phyloP scores from a whole-genome alignment of 768 basidiomycete species.

The Amanita muscaria region DNA sequence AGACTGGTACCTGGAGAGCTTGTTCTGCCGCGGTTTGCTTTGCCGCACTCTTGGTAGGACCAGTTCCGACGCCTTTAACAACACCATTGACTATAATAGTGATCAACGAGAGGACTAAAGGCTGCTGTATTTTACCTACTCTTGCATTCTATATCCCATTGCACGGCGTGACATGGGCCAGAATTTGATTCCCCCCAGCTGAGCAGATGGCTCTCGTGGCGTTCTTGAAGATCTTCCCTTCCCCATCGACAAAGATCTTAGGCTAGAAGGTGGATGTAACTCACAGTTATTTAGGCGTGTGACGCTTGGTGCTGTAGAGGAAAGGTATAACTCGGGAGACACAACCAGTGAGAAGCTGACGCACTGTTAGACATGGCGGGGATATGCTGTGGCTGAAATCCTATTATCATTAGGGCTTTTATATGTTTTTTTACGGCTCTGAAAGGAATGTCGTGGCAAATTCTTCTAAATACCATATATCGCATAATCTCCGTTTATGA shows the following conservation, averaged over 20 bases:
- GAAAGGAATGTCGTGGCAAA: too few relatives aligned
- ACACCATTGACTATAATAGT: background rate
- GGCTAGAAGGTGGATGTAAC: background rate
- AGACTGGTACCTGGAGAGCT: conserved; percentile 28
- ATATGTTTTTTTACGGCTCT: too few relatives aligned
- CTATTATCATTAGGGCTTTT: too few relatives aligned
- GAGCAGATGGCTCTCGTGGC: conserved; percentile 18
- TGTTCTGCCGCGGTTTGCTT: conserved; percentile 37
- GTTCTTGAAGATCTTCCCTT: conserved; percentile 1
- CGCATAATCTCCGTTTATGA: too few relatives aligned
- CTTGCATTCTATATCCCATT: conserved; percentile 55
- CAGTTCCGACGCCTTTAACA: conserved; percentile 26
- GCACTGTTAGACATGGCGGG: background rate
- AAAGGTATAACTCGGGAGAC: background rate
- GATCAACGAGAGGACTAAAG: conserved; percentile 9
- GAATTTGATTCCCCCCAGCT: conserved; percentile 44
- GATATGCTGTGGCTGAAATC: too few relatives aligned
- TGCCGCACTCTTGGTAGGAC: conserved; percentile 41
- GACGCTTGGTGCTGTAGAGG: background rate
- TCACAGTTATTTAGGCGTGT: conserved; percentile 4
- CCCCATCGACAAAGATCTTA: background rate
- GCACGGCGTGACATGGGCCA: conserved; percentile 36
- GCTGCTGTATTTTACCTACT: conserved; percentile 27
- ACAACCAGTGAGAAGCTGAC: background rate
- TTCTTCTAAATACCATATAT: too few relatives aligned